Percentiles rank a stretch among this genome's conserved stretches.
These are phyloP conservation scores for Uronychia setigera DNA, from an alignment of 73 alveolate species.

Conservation along the genomic window DNA sequence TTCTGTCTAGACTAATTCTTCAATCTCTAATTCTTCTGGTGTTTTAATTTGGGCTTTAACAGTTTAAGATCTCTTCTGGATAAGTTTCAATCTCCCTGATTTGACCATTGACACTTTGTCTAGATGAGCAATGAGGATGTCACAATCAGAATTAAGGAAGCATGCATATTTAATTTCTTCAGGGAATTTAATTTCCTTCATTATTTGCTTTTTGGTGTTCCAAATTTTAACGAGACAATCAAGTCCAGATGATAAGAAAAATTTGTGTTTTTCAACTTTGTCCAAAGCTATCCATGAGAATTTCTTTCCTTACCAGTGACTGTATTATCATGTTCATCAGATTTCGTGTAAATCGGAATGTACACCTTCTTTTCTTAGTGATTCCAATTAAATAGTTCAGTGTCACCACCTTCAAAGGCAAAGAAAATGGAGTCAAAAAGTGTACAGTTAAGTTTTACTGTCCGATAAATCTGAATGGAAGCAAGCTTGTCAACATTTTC, in stretches of 20 bases:
- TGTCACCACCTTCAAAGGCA: conserved; percentile 39
- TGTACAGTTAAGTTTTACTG: conserved; percentile 2
- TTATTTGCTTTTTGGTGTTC: conserved; percentile 44
- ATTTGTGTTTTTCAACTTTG: background rate
- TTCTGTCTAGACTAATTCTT: background rate
- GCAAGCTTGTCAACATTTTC: conserved; percentile 4
- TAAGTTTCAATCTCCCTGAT: background rate
- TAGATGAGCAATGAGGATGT: conserved; percentile 58
- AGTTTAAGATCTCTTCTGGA: background rate
- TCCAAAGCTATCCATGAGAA: conserved; percentile 19
- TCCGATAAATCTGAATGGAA: conserved; percentile 4
- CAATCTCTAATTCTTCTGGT: too few relatives aligned
- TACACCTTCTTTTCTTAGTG: conserved; percentile 18
- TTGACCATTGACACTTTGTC: conserved; percentile 47
- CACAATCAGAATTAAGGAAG: conserved; percentile 49
- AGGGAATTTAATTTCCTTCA: conserved; percentile 68
- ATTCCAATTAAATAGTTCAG: conserved; percentile 45
- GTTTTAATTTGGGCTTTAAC: background rate
- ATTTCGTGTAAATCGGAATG: conserved; percentile 15
- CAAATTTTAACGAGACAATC: conserved; percentile 65
- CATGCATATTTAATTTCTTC: conserved; percentile 54
- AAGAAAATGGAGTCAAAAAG: background rate
- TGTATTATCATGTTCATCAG: conserved; percentile 52
- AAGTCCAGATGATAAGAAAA: conserved; percentile 46
- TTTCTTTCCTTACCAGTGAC: too few relatives aligned